Percentiles rank a stretch among this genome's conserved stretches.
Conservation (phyloP, 2,329 filamentous ascomycete genomes). For the Ciborinia camelliae region DNA sequence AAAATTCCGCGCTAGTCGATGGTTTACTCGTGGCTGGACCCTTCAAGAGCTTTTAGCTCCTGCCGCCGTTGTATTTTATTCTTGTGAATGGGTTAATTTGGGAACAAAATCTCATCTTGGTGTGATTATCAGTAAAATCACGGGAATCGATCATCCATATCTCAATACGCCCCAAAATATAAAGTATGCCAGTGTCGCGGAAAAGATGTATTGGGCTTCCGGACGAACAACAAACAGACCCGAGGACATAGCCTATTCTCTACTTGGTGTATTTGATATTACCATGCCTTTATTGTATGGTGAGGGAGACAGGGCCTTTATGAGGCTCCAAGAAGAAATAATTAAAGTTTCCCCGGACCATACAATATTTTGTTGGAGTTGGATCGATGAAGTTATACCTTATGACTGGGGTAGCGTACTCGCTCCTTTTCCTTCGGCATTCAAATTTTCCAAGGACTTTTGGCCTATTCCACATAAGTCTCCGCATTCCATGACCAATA, state of each 20-base stretch:
- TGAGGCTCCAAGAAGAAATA: conserved; percentile 7
- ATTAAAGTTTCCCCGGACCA: neutral
- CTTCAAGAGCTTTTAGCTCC: conserved; percentile 3
- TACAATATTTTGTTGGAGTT: neutral
- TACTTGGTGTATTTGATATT: neutral
- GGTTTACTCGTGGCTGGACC: conserved; percentile 13
- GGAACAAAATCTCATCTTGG: neutral
- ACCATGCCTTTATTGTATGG: neutral
- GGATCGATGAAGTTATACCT: too few species aligned
- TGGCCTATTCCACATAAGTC: neutral
- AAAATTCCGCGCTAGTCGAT: neutral
- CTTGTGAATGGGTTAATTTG: neutral
- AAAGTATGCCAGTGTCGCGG: neutral
- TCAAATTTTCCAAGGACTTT: neutral
- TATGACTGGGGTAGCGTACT: neutral
- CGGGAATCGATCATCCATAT: neutral
- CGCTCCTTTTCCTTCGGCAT: neutral
- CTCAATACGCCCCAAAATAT: neutral
- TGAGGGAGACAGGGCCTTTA: neutral
- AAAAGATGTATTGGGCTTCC: conserved; percentile 5
- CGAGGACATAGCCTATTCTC: neutral
- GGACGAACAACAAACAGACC: neutral
- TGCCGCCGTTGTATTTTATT: neutral
- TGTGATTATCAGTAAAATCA: neutral
- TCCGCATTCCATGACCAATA: neutral